phyloP scores from a whole-genome alignment of 768 basidiomycete species.

The Rhizopogon vulgaris region DNA sequence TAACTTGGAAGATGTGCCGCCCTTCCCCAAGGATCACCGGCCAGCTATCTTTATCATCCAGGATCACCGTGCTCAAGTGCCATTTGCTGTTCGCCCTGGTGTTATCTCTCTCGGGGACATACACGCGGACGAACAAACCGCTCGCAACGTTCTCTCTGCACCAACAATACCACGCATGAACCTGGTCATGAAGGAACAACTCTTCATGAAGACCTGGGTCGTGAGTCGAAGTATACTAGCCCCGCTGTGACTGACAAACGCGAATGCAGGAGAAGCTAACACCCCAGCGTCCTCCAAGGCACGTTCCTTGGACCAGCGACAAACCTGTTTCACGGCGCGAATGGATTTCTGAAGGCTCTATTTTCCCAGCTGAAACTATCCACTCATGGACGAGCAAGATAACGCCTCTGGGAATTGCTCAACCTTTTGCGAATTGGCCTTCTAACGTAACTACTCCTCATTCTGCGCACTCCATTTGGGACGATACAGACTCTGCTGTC shows the following conservation, averaged over 20 bases:
- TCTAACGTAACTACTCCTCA: neutral
- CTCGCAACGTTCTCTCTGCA: slow-evolving; percentile 16
- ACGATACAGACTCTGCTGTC: neutral
- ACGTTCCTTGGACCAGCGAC: slow-evolving; percentile 25
- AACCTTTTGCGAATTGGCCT: neutral
- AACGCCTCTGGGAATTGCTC: neutral
- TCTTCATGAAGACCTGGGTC: slow-evolving; percentile 29
- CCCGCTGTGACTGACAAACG: slow-evolving; percentile 5
- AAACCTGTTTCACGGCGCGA: slow-evolving; percentile 11
- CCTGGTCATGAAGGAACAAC: slow-evolving; percentile 26
- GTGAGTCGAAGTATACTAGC: slow-evolving; percentile 17
- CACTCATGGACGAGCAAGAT: slow-evolving; percentile 4
- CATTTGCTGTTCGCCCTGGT: slow-evolving; percentile 16
- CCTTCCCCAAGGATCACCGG: slow-evolving; percentile 23
- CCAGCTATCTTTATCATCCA: slow-evolving; percentile 24
- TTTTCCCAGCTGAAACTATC: slow-evolving; percentile 17
- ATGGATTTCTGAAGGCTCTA: slow-evolving; percentile 26
- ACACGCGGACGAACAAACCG: slow-evolving; percentile 12
- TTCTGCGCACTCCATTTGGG: neutral
- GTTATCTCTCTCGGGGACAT: slow-evolving; percentile 15
- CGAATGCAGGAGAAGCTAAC: slow-evolving; percentile 14
- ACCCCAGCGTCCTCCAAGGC: slow-evolving; percentile 17
- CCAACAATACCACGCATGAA: slow-evolving; percentile 32
- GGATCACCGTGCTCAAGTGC: slow-evolving; percentile 16
- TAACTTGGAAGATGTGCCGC: slow-evolving; percentile 17